phyloP scores from a whole-genome alignment of 345 rosid species.

The Nasturtium officinale region DNA sequence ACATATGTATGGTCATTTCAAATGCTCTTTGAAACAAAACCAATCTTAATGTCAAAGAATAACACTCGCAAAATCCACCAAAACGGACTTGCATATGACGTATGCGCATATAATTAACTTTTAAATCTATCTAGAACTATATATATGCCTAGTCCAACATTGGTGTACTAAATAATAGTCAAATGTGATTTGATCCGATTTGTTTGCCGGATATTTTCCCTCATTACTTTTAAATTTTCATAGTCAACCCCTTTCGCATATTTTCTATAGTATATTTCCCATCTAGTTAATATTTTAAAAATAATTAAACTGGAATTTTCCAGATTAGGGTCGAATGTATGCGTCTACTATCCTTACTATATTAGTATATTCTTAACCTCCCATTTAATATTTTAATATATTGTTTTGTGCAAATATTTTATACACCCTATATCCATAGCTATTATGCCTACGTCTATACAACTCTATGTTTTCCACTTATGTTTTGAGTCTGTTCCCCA shows the following conservation, averaged over 20 bases:
- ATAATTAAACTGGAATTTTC: conserved; percentile 16
- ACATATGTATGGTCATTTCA: background rate
- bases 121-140: conserved; percentile 13
- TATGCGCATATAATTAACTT: conserved; percentile 26
- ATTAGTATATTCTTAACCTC: conserved; percentile 34
- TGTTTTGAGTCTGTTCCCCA: conserved; percentile 50
- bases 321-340: conserved; percentile 31
- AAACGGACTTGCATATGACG: conserved; percentile 33
- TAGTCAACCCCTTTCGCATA: conserved; percentile 31
- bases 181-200: conserved; percentile 46
- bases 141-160: conserved; percentile 36
- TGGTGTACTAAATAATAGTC: conserved; percentile 39
- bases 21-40: conserved; percentile 17
- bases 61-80: background rate
- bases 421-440: conserved; percentile 39
- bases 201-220: conserved; percentile 24
- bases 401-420: conserved; percentile 24
- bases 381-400: conserved; percentile 11
- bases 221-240: conserved; percentile 5
- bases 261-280: background rate
- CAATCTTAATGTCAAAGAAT: conserved; percentile 10
- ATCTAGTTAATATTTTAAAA: background rate
- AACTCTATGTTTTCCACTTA: conserved; percentile 48
- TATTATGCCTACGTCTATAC: conserved; percentile 40
- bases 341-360: conserved; percentile 28